Base-by-base conservation (phyloP, 2,329 filamentous ascomycete genomes). In the Claviceps sorghi region DNA sequence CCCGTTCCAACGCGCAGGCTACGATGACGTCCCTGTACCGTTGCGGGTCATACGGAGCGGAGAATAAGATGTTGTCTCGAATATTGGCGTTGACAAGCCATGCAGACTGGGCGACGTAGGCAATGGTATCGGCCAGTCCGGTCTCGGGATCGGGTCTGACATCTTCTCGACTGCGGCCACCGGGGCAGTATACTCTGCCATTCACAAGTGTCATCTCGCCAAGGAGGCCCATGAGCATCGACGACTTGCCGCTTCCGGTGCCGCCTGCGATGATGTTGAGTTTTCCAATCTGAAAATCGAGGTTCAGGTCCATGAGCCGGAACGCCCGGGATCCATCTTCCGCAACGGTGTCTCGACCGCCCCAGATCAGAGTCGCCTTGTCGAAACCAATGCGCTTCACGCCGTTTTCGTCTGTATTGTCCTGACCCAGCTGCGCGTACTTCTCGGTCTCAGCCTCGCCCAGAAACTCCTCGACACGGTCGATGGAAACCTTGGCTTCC, bases 41-140 rank as follows among this genome's bases (percentile, higher is more conserved):
- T 62, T 83, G 77, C 60, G 91, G 79, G 58, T 98, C 83, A 58
- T 81, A 88, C 1, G 83, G 79, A 21, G 86, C 83, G 7, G 90
- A 83, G 62, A 98, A 98, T 1, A 95, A 69, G 58, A 98, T 98
- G 65, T 98, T 98, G 57, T 96, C 88, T 65, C 87, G 89, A 67
- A 98, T 94, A 21, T 86, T 94, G 45, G 86, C 91, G 61, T 98
- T 98, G 54, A 97, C 86, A 34, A 98, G 76, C 93, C 93, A 98
- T 9, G 93, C 88, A 66, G 95, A 86, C 66, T 98, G 93, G 19
- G 93, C 91, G 65, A 94, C 95, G 65, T 97, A 98, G 17, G 93
- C 93, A 54, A 96, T 83, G 55, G 86, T 95, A 64, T 98, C 90
- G 6, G 87, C 88, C 41, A 97, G 77, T 1, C 85, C 86, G 26